These are phyloP conservation scores for Lactifluus piperatus DNA, from an alignment of 768 basidiomycete genomes.

Conservation along the genomic window DNA sequence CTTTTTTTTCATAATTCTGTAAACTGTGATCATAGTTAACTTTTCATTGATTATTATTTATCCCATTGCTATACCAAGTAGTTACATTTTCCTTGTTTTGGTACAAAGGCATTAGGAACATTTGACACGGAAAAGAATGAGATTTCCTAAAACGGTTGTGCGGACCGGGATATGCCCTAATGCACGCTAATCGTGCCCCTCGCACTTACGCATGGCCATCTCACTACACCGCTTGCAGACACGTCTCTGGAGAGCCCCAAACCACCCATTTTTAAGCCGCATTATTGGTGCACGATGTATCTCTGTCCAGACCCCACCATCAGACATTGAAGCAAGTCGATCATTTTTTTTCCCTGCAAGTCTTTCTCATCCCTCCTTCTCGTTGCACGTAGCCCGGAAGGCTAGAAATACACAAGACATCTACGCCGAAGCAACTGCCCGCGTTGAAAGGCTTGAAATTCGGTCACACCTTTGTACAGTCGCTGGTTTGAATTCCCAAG, in stretches of 20 bases:
- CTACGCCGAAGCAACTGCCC: conserved; percentile 15
- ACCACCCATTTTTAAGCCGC: background rate
- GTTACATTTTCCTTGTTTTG: background rate
- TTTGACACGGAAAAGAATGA: background rate
- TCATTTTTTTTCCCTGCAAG: background rate
- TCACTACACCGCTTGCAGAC: conserved; percentile 3
- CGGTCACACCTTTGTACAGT: conserved; percentile 17
- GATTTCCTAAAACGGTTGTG: background rate
- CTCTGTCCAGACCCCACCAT: conserved; percentile 1
- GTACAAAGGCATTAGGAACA: background rate
- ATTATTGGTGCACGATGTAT: conserved; percentile 8
- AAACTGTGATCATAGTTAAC: background rate
- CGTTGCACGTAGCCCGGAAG: conserved; percentile 1
- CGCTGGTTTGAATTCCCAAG: background rate
- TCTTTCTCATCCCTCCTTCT: background rate
- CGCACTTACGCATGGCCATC: conserved; percentile 1
- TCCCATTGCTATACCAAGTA: conserved; percentile 6
- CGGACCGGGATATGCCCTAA: background rate
- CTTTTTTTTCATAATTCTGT: background rate
- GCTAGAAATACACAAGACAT: conserved; percentile 5
- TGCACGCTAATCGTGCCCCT: background rate
- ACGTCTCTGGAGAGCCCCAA: background rate
- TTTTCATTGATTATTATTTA: background rate
- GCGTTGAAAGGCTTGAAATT: conserved; percentile 11
- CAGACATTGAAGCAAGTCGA: conserved; percentile 14